Evolutionary conservation across 768 basidiomycete genomes (phyloP).

Genomic region (Lyophyllum shimeji): DNA sequence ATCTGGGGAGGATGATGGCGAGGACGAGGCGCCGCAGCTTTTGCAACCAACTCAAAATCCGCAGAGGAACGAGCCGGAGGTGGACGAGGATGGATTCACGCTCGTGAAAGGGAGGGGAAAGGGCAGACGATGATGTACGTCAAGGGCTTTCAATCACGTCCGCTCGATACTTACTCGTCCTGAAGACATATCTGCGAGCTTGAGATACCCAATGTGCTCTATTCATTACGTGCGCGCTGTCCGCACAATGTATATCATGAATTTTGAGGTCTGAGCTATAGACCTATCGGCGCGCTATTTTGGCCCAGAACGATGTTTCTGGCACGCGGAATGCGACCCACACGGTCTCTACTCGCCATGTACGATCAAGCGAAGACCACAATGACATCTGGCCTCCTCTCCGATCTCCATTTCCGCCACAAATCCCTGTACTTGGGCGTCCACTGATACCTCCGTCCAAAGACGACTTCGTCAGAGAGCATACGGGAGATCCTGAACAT

Average conservation of each 20-base stretch:
- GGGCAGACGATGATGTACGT: constrained; percentile 28
- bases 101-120: constrained; percentile 67
- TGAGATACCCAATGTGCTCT: not conserved
- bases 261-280: too few relatives aligned
- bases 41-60: constrained; percentile 34
- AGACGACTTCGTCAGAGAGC: constrained; percentile 35
- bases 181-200: too few relatives aligned
- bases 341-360: not conserved
- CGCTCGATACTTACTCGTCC: not conserved
- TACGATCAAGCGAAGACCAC: not conserved
- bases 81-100: constrained; percentile 94
- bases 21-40: constrained; percentile 56
- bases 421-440: constrained; percentile 30
- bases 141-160: not conserved
- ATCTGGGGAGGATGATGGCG: constrained; percentile 49
- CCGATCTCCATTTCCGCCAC: constrained; percentile 39
- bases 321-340: too few relatives aligned
- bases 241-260: too few relatives aligned
- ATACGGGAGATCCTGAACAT: constrained; percentile 41
- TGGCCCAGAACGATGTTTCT: too few relatives aligned
- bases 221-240: not conserved
- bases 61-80: constrained; percentile 56
- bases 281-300: too few relatives aligned
- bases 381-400: constrained; percentile 19
- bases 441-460: constrained; percentile 20